Conservation (phyloP, 352 stramenopile genomes). For the Plasmopara muralis region DNA sequence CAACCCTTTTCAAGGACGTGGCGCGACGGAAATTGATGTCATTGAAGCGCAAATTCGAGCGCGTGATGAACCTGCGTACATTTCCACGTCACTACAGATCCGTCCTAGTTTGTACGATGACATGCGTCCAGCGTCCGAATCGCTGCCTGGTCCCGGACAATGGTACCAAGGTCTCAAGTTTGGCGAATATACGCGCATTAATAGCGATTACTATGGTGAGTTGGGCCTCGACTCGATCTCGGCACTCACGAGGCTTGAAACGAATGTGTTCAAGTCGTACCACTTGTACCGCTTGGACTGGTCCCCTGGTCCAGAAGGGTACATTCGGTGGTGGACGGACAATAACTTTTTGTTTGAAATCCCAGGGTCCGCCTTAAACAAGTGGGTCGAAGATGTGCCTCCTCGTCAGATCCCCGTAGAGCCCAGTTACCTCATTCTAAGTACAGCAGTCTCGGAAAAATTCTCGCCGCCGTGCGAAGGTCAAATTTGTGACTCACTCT, state of each 20-base stretch:
- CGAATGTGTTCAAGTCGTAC: conserved; percentile 87
- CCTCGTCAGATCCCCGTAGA: conserved; percentile 90
- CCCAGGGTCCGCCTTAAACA: conserved; percentile 76
- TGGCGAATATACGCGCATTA: conserved; percentile 85
- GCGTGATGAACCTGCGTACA: conserved; percentile 82
- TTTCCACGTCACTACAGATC: conserved; percentile 94
- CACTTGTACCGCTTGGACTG: conserved; percentile 96
- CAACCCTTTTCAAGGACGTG: conserved; percentile 87
- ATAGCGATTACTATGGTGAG: conserved; percentile 94
- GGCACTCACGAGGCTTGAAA: conserved; percentile 87
- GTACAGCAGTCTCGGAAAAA: conserved; percentile 95
- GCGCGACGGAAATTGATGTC: conserved; percentile 96
- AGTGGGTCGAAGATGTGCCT: conserved; percentile 56
- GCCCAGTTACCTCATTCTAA: conserved; percentile 96
- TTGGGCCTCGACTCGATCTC: conserved; percentile 92
- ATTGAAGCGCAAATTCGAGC: conserved; percentile 86
- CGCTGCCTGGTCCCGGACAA: conserved; percentile 52
- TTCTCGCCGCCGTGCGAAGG: conserved; percentile 87
- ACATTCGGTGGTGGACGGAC: conserved; percentile 93
- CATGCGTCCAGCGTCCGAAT: conserved; percentile 52
- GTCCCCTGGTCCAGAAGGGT: conserved; percentile 86
- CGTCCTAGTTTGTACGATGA: conserved; percentile 60
- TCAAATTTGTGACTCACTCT: conserved; percentile 91
- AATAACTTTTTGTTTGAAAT: conserved; percentile 93
- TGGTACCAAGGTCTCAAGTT: conserved; percentile 89